Conservation (phyloP, 805 yeast species). For the Ogataea pini region DNA sequence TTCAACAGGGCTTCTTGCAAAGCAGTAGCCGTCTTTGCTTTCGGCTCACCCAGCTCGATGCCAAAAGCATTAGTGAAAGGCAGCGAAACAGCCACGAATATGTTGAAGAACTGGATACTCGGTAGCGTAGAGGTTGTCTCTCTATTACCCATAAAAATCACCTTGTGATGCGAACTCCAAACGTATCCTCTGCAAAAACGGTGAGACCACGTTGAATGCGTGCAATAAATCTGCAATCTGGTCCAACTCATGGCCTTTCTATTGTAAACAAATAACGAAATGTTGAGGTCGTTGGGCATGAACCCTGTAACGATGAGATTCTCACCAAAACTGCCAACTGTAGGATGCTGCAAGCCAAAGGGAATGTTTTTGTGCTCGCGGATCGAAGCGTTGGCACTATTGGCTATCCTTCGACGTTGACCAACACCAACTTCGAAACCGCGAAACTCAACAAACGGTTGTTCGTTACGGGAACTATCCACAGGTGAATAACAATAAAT, state of each 20-base stretch:
- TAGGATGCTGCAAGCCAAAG: constrained; percentile 51
- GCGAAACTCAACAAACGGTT: constrained; percentile 29
- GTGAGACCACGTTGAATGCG: constrained; percentile 55
- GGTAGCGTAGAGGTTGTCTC: constrained; percentile 48
- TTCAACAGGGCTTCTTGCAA: not conserved
- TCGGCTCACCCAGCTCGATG: constrained; percentile 11
- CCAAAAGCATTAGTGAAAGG: constrained; percentile 52
- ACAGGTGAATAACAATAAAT: constrained; percentile 14
- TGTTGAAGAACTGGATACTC: constrained; percentile 48
- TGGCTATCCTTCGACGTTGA: constrained; percentile 10
- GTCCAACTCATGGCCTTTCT: constrained; percentile 64
- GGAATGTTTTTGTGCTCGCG: constrained; percentile 39
- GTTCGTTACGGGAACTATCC: constrained; percentile 6
- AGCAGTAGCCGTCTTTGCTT: not conserved
- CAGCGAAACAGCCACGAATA: constrained; percentile 49
- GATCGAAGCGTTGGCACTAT: constrained; percentile 1
- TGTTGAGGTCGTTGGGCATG: constrained; percentile 46
- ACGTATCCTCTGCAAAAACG: constrained; percentile 67
- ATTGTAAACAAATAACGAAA: constrained; percentile 52
- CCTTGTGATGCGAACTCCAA: constrained; percentile 79
- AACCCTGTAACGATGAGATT: constrained; percentile 65
- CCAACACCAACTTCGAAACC: constrained; percentile 11
- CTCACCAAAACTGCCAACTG: constrained; percentile 66
- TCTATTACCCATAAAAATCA: constrained; percentile 57
- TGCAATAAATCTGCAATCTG: constrained; percentile 53